Conservation (phyloP, 2,329 filamentous ascomycete genomes). For the Xylaria sp. region DNA sequence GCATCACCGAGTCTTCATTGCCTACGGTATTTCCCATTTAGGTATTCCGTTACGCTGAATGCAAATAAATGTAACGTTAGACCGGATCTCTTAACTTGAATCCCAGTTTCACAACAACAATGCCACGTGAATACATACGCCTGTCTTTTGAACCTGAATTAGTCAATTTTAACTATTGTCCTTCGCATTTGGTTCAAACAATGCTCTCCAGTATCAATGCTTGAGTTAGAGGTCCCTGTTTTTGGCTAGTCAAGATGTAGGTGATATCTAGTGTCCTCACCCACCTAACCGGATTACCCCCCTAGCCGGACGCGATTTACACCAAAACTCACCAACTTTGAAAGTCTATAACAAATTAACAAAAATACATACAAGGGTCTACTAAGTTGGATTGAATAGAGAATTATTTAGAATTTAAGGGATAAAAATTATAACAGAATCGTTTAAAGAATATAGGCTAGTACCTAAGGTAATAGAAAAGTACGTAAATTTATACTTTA, state of each 20-base stretch:
- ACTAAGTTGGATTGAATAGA: no score
- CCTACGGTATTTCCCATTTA: not conserved
- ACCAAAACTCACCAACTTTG: no score
- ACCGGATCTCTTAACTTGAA: not conserved
- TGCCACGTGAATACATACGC: not conserved
- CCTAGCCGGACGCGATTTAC: no score
- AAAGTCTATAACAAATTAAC: no score
- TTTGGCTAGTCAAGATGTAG: not conserved
- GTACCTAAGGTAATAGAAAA: no score
- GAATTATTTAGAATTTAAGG: no score
- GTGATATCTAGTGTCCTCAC: not conserved
- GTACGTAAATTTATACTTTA: no score
- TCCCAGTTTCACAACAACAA: not conserved
- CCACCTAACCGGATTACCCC: no score
- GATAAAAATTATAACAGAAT: no score
- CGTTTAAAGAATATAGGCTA: no score
- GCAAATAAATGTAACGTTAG: no score
- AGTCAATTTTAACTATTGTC: not conserved
- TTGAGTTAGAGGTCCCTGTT: not conserved
- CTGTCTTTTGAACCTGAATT: not conserved
- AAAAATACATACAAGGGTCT: no score
- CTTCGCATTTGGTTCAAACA: not conserved
- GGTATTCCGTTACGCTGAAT: not conserved
- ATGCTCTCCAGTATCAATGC: not conserved
- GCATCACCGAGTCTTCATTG: not conserved